Evolutionary conservation across 805 yeast species (phyloP).

Genomic region (Nakazawaea siamensis): DNA sequence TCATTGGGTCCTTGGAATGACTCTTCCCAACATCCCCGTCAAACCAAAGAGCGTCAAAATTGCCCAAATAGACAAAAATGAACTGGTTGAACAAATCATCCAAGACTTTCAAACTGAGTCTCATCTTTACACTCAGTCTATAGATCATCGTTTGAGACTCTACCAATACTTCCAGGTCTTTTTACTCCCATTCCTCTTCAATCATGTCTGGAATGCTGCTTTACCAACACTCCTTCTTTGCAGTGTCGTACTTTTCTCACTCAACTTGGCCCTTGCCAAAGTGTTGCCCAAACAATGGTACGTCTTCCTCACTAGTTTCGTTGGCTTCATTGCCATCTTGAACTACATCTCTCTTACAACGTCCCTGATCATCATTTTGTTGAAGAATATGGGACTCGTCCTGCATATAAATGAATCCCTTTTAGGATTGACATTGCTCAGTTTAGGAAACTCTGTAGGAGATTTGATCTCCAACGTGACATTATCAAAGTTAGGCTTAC

Average conservation of each 20-base stretch:
- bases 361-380: slow-evolving; percentile 18
- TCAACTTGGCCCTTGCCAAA: neutral
- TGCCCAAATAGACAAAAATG: neutral
- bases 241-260: neutral
- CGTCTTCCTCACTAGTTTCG: slow-evolving; percentile 13
- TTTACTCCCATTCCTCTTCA: slow-evolving; percentile 4
- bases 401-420: slow-evolving; percentile 36
- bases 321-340: slow-evolving; percentile 22
- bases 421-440: slow-evolving; percentile 38
- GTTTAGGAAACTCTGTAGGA: slow-evolving; percentile 43
- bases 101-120: neutral
- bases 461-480: slow-evolving; percentile 44
- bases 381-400: slow-evolving; percentile 37
- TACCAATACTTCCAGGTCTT: slow-evolving; percentile 3
- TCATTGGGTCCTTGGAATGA: slow-evolving; percentile 2
- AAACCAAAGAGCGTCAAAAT: slow-evolving; percentile 2
- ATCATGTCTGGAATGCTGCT: neutral
- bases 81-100: neutral
- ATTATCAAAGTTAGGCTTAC: slow-evolving; percentile 25
- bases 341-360: slow-evolving; percentile 22
- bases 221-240: neutral
- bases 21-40: slow-evolving; percentile 3
- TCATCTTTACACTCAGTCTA: neutral
- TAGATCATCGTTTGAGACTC: neutral
- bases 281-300: neutral